Conservation (phyloP, 768 basidiomycete genomes). For the Steccherinum ochraceum region DNA sequence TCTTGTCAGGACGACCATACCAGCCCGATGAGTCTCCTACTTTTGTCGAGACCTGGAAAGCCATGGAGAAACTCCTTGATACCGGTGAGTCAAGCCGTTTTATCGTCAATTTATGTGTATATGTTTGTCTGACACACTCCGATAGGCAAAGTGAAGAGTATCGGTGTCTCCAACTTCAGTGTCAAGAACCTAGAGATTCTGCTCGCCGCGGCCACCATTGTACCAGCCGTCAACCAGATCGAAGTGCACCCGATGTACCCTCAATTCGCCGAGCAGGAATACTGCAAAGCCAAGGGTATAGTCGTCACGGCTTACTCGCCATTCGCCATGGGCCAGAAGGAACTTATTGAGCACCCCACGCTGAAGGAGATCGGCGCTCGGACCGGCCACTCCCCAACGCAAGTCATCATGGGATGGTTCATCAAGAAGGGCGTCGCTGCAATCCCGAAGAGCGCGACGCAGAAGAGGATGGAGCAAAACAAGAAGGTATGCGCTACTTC, state of each 20-base stretch:
- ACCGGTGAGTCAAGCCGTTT: constrained; percentile 9
- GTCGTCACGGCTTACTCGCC: constrained; percentile 45
- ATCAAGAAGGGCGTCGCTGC: constrained; percentile 46
- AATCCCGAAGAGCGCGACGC: constrained; percentile 46
- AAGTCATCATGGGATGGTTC: constrained; percentile 53
- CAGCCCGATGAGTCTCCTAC: constrained; percentile 11
- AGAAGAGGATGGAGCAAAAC: constrained; percentile 47
- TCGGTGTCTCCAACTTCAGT: constrained; percentile 57
- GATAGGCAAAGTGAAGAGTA: constrained; percentile 36
- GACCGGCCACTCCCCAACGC: constrained; percentile 9
- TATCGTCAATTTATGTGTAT: not conserved
- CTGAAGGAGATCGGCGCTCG: not conserved
- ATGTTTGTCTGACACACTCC: not conserved
- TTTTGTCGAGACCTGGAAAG: constrained; percentile 20
- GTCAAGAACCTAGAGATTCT: constrained; percentile 36
- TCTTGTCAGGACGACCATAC: constrained; percentile 4
- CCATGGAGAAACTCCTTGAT: constrained; percentile 19
- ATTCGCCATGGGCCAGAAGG: constrained; percentile 21
- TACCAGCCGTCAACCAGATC: constrained; percentile 40
- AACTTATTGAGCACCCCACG: not conserved
- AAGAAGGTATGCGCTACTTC: constrained; percentile 24
- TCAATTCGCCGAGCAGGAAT: constrained; percentile 40
- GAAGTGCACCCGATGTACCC: constrained; percentile 44
- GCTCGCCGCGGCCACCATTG: constrained; percentile 29
- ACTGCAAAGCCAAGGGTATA: constrained; percentile 45